phyloP scores from a whole-genome alignment of 2,329 filamentous ascomycete genomes.

The Diaporthe sp. region DNA sequence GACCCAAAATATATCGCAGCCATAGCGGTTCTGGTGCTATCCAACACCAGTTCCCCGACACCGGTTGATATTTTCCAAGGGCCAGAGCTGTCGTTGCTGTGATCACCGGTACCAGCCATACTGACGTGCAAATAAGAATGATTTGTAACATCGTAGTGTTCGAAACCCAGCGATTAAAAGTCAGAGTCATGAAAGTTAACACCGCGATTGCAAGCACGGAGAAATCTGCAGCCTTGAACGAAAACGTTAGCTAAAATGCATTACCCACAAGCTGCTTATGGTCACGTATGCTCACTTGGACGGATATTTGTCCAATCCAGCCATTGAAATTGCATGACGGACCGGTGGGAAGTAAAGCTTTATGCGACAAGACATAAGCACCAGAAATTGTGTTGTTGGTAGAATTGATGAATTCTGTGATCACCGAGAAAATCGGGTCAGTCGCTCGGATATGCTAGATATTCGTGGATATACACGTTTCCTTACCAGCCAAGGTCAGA shows the following conservation, averaged over 20 bases:
- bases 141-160: slow-evolving; percentile 12
- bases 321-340: slow-evolving; percentile 19
- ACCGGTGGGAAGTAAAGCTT: slow-evolving; percentile 6
- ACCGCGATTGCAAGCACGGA: slow-evolving; percentile 37
- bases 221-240: slow-evolving; percentile 36
- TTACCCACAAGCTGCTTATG: not conserved
- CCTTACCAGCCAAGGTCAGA: slow-evolving; percentile 34
- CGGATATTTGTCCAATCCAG: slow-evolving; percentile 10
- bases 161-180: slow-evolving; percentile 17
- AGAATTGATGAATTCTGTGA: slow-evolving; percentile 37
- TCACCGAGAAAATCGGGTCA: no score
- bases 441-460: not conserved
- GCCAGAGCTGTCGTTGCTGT: slow-evolving; percentile 33
- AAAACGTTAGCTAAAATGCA: not conserved
- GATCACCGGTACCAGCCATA: slow-evolving; percentile 24
- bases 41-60: slow-evolving; percentile 38
- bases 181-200: slow-evolving; percentile 35
- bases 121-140: slow-evolving; percentile 7
- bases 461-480: not conserved
- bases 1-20: slow-evolving; percentile 36
- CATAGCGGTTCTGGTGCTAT: slow-evolving; percentile 28
- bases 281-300: not conserved
- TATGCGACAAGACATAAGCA: slow-evolving; percentile 6
- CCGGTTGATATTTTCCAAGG: slow-evolving; percentile 29
- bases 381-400: slow-evolving; percentile 36